Evolutionary conservation across 768 basidiomycete species (phyloP).

Genomic region (Exsudoporus frostii): DNA sequence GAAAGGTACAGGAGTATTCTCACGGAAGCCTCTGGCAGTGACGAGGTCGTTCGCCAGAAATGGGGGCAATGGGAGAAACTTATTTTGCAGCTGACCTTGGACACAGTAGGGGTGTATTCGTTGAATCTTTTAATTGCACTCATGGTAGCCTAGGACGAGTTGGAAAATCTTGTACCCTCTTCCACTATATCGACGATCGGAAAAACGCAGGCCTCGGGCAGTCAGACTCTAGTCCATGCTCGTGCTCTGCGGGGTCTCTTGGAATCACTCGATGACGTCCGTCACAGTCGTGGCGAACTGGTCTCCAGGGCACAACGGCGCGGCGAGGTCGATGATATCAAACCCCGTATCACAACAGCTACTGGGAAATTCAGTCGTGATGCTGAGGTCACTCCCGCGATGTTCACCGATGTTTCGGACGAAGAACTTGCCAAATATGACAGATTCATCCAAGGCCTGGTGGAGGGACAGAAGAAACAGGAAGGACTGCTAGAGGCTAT

Average conservation of each 20-base stretch:
- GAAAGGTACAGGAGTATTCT: slow-evolving; percentile 71
- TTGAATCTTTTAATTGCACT: not conserved
- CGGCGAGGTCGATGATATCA: slow-evolving; percentile 70
- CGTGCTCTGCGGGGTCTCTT: slow-evolving; percentile 69
- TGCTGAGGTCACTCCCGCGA: slow-evolving; percentile 71
- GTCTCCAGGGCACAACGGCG: slow-evolving; percentile 62
- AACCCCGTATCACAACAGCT: slow-evolving; percentile 59
- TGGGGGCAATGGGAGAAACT: slow-evolving; percentile 86
- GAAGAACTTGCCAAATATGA: slow-evolving; percentile 82
- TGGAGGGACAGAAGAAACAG: slow-evolving; percentile 55
- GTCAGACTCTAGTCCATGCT: slow-evolving; percentile 58
- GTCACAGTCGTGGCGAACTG: slow-evolving; percentile 55
- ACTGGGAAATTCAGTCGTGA: slow-evolving; percentile 65
- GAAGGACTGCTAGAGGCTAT: slow-evolving; percentile 62
- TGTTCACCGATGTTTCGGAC: slow-evolving; percentile 84
- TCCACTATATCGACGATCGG: slow-evolving; percentile 44
- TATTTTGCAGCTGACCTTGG: slow-evolving; percentile 68
- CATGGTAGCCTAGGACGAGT: slow-evolving; percentile 44
- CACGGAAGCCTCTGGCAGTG: slow-evolving; percentile 67
- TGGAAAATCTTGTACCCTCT: slow-evolving; percentile 69
- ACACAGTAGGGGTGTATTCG: slow-evolving; percentile 40
- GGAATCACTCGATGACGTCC: slow-evolving; percentile 77
- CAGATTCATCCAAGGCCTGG: slow-evolving; percentile 61
- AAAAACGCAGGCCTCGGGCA: slow-evolving; percentile 36
- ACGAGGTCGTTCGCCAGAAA: slow-evolving; percentile 72